These are phyloP conservation scores for Fusarium sp. DNA, from an alignment of 2,329 filamentous ascomycete species.

Conservation along the genomic window DNA sequence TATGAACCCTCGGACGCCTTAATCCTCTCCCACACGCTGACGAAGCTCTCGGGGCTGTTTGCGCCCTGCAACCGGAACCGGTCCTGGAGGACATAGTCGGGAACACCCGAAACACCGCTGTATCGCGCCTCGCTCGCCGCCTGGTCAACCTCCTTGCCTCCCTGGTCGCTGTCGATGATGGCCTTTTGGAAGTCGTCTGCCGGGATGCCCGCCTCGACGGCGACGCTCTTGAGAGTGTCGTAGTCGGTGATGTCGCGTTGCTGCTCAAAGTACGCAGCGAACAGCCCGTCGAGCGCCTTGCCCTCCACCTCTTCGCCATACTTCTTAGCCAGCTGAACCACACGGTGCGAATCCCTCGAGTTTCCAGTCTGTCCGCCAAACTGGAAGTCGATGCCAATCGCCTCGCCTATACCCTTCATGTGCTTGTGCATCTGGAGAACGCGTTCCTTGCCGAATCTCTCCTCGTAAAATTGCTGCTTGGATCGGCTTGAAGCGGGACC, in stretches of 20 bases:
- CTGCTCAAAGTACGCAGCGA: conserved; percentile 56
- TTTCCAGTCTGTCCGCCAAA: conserved; percentile 79
- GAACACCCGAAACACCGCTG: conserved; percentile 70
- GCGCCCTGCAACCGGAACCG: conserved; percentile 76
- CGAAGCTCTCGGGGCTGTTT: conserved; percentile 73
- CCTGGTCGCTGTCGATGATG: conserved; percentile 61
- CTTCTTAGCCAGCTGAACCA: conserved; percentile 62
- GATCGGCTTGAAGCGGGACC: conserved; percentile 48
- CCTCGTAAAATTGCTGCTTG: conserved; percentile 52
- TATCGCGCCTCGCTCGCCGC: conserved; percentile 44
- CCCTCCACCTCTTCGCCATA: conserved; percentile 66
- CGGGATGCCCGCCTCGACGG: conserved; percentile 59
- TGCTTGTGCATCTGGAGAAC: conserved; percentile 51
- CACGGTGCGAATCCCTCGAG: conserved; percentile 82
- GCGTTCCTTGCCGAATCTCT: conserved; percentile 73
- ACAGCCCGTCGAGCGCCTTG: conserved; percentile 61
- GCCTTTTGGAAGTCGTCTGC: conserved; percentile 50
- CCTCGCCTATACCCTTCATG: conserved; percentile 46
- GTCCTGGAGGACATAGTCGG: conserved; percentile 78
- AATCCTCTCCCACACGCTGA: conserved; percentile 73
- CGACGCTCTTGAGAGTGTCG: conserved; percentile 51
- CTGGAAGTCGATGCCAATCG: conserved; percentile 57
- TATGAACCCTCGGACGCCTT: conserved; percentile 44
- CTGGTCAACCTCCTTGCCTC: conserved; percentile 52
- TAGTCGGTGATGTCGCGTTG: conserved; percentile 57